These are phyloP conservation scores for Macadamia integrifolia DNA, from an alignment of 164 flowering plant species.

Conservation along the genomic window DNA sequence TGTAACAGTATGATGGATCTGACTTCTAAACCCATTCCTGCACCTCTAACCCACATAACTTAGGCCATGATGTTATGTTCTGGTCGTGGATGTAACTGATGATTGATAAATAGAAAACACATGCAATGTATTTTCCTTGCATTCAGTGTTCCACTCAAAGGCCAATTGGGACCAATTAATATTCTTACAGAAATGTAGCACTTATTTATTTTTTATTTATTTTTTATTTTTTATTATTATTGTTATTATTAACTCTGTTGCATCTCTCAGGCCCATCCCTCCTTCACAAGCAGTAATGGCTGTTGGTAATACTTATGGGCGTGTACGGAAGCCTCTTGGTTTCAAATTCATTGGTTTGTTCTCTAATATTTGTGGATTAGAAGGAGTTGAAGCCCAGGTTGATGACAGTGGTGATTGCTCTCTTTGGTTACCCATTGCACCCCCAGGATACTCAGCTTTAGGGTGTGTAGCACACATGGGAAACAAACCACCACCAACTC, in stretches of 20 bases:
- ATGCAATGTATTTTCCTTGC: no score
- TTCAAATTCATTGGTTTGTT: conserved; percentile 67
- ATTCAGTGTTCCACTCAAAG: no score
- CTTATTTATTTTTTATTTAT: not conserved
- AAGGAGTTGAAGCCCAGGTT: conserved; percentile 24
- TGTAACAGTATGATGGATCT: no score
- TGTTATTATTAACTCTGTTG: not conserved
- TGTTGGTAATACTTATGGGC: conserved; percentile 82
- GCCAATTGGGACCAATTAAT: no score
- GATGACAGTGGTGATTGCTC: conserved; percentile 53
- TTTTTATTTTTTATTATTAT: not conserved
- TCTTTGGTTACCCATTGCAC: conserved; percentile 91
- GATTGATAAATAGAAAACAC: no score
- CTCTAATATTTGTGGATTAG: conserved; percentile 43
- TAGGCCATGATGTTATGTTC: no score
- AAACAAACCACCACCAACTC: conserved; percentile 75
- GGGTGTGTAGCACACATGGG: conserved; percentile 87
- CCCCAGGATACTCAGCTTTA: conserved; percentile 69
- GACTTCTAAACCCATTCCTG: no score
- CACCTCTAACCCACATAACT: no score
- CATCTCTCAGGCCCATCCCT: conserved; percentile 70
- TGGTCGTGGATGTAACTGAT: no score
- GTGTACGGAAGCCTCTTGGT: conserved; percentile 85
- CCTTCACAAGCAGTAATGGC: conserved; percentile 94
- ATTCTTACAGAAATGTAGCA: no score